phyloP scores from a whole-genome alignment of 169 alveolate species.

The Hammondia hammondi region DNA sequence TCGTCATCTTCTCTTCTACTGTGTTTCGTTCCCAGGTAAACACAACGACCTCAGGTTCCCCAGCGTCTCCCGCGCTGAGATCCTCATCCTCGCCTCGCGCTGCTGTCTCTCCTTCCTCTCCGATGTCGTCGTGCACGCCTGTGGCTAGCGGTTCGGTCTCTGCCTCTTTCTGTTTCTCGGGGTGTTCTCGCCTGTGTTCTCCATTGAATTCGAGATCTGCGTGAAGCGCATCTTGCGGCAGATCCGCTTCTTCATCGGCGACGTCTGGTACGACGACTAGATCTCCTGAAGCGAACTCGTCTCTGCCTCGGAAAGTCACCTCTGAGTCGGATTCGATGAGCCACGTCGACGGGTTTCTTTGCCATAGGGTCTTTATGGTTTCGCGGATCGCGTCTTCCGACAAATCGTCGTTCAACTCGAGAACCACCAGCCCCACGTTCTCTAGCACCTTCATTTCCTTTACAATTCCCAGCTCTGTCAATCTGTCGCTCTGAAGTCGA shows the following conservation, averaged over 20 bases:
- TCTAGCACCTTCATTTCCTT: constrained; percentile 47
- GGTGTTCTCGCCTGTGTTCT: no score
- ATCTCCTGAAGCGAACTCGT: neutral
- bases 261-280: neutral
- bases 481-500: constrained; percentile 36
- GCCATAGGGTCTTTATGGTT: constrained; percentile 50
- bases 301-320: constrained; percentile 27
- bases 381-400: constrained; percentile 45
- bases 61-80: neutral
- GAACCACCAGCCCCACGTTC: constrained; percentile 52
- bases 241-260: neutral
- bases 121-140: neutral
- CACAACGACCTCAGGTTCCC: no score
- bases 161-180: no score
- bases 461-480: constrained; percentile 32
- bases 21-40: neutral
- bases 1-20: neutral
- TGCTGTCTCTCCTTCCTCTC: neutral
- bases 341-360: constrained; percentile 49
- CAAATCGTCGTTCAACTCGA: constrained; percentile 31
- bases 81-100: neutral
- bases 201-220: no score
- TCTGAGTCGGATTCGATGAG: constrained; percentile 59
- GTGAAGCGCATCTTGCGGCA: neutral
- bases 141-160: no score